Conservation (phyloP, 257 asterid genomes). For the Echium plantagineum region DNA sequence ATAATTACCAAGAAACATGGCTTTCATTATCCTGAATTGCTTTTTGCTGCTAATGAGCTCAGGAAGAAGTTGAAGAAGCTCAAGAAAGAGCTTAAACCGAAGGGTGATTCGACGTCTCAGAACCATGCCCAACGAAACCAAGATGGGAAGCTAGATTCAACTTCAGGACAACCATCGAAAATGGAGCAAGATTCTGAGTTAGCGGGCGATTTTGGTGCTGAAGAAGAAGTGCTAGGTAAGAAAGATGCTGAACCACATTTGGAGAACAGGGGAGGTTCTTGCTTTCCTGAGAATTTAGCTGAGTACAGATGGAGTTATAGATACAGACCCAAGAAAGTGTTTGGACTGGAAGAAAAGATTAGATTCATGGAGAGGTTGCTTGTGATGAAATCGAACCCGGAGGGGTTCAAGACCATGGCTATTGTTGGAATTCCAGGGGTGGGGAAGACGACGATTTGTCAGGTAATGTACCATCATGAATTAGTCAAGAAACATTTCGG, state of each 20-base stretch:
- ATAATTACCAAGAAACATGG: slow-evolving; percentile 4
- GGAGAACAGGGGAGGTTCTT: not conserved
- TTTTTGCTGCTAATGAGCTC: slow-evolving; percentile 3
- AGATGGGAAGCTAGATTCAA: too few relatives aligned
- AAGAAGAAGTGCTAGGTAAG: not conserved
- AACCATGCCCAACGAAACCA: not conserved
- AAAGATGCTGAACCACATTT: too few relatives aligned
- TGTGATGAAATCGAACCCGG: slow-evolving; percentile 7
- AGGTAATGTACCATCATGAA: slow-evolving; percentile 15
- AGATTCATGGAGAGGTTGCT: slow-evolving; percentile 30
- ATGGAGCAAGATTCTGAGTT: too few relatives aligned
- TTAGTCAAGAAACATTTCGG: slow-evolving; percentile 22
- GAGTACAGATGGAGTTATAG: slow-evolving; percentile 27
- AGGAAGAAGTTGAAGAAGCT: slow-evolving; percentile 10
- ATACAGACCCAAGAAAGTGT: slow-evolving; percentile 8
- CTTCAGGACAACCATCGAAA: too few relatives aligned
- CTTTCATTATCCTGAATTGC: slow-evolving; percentile 1
- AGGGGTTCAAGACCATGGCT: slow-evolving; percentile 21
- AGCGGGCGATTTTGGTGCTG: not conserved
- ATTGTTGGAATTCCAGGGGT: slow-evolving; percentile 36
- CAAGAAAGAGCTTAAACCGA: slow-evolving; percentile 12
- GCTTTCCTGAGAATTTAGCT: slow-evolving; percentile 3
- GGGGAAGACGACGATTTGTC: slow-evolving; percentile 39
- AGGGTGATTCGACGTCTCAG: not conserved
- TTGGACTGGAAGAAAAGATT: slow-evolving; percentile 24